Conservation (phyloP, 2,329 filamentous ascomycete genomes). For the Davidsoniella neocaledoniae region DNA sequence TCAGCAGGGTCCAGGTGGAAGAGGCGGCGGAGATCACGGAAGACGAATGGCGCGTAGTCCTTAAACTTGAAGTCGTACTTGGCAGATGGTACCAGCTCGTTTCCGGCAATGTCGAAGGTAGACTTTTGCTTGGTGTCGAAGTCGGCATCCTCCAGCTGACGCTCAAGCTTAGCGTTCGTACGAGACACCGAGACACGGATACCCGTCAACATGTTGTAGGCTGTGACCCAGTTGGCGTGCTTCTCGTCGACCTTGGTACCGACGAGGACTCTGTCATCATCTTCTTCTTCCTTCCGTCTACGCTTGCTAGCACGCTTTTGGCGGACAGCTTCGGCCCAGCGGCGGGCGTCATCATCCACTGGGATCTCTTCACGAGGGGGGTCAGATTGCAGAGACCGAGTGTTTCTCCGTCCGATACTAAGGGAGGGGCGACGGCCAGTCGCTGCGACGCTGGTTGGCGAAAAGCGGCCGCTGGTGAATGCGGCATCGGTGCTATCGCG, state of each 20-base stretch:
- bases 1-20: constrained; percentile 93
- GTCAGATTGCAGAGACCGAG: constrained; percentile 74
- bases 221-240: constrained; percentile 92
- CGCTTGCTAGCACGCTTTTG: constrained; percentile 82
- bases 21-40: constrained; percentile 71
- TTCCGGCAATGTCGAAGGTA: constrained; percentile 79
- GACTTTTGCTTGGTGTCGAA: constrained; percentile 94
- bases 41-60: constrained; percentile 99
- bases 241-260: constrained; percentile 96
- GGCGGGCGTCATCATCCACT: constrained; percentile 75
- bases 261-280: constrained; percentile 86
- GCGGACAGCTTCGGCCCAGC: constrained; percentile 85
- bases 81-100: constrained; percentile 90
- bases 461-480: constrained; percentile 65
- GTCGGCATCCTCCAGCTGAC: constrained; percentile 75
- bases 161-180: constrained; percentile 91
- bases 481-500: constrained; percentile 53
- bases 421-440: constrained; percentile 64
- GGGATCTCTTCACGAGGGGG: constrained; percentile 65
- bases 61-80: constrained; percentile 99
- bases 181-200: constrained; percentile 93
- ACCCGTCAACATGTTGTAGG: constrained; percentile 98
- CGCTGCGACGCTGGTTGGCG: constrained; percentile 36
- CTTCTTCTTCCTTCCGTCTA: constrained; percentile 66
- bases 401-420: constrained; percentile 62